Evolutionary conservation across 2,329 filamentous ascomycete species (phyloP).

Genomic region (Cladosporium sp.): DNA sequence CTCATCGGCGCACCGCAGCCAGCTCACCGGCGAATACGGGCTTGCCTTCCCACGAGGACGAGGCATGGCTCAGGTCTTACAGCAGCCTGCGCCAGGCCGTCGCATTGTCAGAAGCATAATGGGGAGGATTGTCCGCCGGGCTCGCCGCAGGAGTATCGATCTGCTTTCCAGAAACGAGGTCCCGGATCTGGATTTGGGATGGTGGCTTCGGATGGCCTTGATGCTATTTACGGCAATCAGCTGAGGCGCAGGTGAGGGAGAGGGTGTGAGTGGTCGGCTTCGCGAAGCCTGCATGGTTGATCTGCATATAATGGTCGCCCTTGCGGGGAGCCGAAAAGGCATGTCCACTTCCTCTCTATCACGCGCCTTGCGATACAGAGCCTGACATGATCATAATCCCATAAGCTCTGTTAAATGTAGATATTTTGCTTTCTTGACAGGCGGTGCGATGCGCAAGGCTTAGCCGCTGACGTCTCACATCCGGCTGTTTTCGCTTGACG

Average conservation of each 20-base stretch:
- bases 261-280: constrained; percentile 3
- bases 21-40: not conserved
- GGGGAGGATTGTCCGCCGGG: not conserved
- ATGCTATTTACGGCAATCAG: constrained; percentile 12
- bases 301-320: not conserved
- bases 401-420: too few relatives aligned
- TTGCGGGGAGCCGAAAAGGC: not conserved
- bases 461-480: not conserved
- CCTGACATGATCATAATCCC: not conserved
- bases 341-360: not conserved
- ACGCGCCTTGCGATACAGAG: not conserved
- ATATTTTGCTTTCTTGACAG: too few relatives aligned
- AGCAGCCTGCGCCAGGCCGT: constrained; percentile 9
- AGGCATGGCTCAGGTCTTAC: constrained; percentile 13
- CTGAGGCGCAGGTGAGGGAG: constrained; percentile 11
- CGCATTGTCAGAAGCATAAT: constrained; percentile 13
- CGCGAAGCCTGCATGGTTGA: not conserved
- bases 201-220: not conserved
- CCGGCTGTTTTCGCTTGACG: too few relatives aligned
- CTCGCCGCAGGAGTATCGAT: constrained; percentile 5
- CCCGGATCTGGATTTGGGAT: not conserved
- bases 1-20: not conserved
- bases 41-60: constrained; percentile 8
- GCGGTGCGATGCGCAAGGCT: not conserved
- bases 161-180: constrained; percentile 9